These are phyloP conservation scores for Cladosporium halotolerans DNA, from an alignment of 2,329 filamentous ascomycete genomes.

Conservation along the genomic window DNA sequence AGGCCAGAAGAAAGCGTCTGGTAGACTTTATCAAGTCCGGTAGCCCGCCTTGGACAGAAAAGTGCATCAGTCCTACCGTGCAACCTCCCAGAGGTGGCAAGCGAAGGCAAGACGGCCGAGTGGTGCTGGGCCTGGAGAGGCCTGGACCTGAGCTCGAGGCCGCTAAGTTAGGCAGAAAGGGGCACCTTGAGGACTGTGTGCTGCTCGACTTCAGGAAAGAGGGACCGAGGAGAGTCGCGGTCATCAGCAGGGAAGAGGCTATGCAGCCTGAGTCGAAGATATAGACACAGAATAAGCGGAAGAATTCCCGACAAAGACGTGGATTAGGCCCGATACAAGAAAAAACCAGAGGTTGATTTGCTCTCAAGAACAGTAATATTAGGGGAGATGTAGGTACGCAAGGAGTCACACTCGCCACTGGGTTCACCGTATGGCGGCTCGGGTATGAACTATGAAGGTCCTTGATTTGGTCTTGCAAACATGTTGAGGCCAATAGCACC, in stretches of 20 bases:
- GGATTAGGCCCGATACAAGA: neutral
- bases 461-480: constrained; percentile 24
- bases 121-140: constrained; percentile 48
- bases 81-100: constrained; percentile 31
- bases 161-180: constrained; percentile 35
- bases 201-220: constrained; percentile 52
- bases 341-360: neutral
- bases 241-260: constrained; percentile 39
- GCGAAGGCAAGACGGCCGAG: constrained; percentile 42
- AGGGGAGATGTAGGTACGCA: constrained; percentile 23
- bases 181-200: constrained; percentile 50
- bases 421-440: constrained; percentile 14
- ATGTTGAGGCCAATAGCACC: constrained; percentile 1
- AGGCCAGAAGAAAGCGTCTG: constrained; percentile 48
- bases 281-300: neutral
- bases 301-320: neutral
- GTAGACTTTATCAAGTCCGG: constrained; percentile 46
- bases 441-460: constrained; percentile 31
- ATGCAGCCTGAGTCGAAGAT: constrained; percentile 18
- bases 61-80: constrained; percentile 37
- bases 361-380: neutral
- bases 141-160: constrained; percentile 51
- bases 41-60: constrained; percentile 38
- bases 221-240: constrained; percentile 50
- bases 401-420: constrained; percentile 27